Percentiles rank a stretch among this genome's conserved stretches.
These are phyloP conservation scores for Leccinum imitatum DNA, from an alignment of 768 basidiomycete species.

Conservation along the genomic window DNA sequence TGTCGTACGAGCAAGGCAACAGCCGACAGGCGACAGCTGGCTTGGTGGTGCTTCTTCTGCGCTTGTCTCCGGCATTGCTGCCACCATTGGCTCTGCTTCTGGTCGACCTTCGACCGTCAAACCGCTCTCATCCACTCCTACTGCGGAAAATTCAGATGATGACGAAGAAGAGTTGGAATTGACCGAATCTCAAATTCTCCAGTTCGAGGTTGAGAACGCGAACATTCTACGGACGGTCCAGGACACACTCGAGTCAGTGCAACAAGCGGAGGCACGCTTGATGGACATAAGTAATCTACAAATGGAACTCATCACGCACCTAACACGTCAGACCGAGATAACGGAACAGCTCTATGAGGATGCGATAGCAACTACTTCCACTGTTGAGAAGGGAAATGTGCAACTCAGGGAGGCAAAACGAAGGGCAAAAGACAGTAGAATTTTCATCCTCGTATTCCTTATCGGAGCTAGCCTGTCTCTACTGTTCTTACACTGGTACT, in stretches of 20 bases:
- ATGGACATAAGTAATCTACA: constrained; percentile 93
- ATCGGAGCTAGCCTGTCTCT: constrained; percentile 89
- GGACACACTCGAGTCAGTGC: constrained; percentile 83
- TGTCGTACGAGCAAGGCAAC: constrained; percentile 20
- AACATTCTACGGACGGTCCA: constrained; percentile 81
- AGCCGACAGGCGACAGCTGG: constrained; percentile 48
- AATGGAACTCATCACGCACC: constrained; percentile 85
- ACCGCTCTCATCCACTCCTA: constrained; percentile 33
- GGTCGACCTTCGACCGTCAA: constrained; percentile 29
- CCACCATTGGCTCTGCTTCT: constrained; percentile 54
- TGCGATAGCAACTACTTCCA: constrained; percentile 81
- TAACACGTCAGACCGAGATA: constrained; percentile 86
- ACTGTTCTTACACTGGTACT: constrained; percentile 93
- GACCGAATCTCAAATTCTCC: constrained; percentile 83
- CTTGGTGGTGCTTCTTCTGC: constrained; percentile 58
- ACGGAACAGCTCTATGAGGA: constrained; percentile 95
- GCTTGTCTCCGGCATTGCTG: constrained; percentile 54
- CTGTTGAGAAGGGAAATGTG: constrained; percentile 85
- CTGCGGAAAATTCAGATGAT: constrained; percentile 48
- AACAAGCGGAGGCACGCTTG: constrained; percentile 87
- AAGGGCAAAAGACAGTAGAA: constrained; percentile 80
- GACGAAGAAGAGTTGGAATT: constrained; percentile 83
- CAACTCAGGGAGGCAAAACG: constrained; percentile 89
- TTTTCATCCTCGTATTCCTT: constrained; percentile 90
- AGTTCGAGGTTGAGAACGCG: constrained; percentile 92